Conservation (phyloP, 2,329 filamentous ascomycete genomes). For the Aspergillus novofumigatus region DNA sequence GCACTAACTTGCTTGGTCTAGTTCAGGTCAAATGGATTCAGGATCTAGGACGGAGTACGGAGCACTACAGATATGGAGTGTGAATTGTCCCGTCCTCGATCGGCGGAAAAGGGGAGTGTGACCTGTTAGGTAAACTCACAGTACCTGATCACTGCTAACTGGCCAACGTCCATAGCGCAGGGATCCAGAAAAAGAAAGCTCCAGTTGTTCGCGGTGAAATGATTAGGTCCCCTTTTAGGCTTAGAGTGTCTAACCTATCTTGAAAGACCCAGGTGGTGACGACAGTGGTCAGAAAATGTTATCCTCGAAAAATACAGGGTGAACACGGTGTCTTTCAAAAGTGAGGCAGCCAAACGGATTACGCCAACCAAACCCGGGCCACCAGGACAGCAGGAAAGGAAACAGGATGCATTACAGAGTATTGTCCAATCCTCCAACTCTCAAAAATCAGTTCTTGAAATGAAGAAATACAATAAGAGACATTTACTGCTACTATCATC, state of each 20-base stretch:
- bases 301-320: not conserved
- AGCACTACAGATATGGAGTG: too few relatives aligned
- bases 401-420: not conserved
- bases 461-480: not conserved
- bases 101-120: not conserved
- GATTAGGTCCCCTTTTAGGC: not conserved
- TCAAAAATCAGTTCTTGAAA: not conserved
- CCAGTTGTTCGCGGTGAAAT: not conserved
- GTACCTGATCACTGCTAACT: not conserved
- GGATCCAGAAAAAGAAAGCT: not conserved
- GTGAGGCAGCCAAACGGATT: conserved; percentile 40
- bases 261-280: not conserved
- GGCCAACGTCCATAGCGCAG: not conserved
- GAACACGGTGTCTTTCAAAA: conserved; percentile 19
- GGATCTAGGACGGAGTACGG: too few relatives aligned
- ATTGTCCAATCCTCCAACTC: not conserved
- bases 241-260: not conserved
- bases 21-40: too few relatives aligned
- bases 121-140: not conserved
- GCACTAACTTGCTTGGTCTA: not conserved
- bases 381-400: conserved; percentile 9
- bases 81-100: not conserved
- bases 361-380: conserved; percentile 18
- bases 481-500: not conserved
- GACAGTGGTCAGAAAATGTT: not conserved